Evolutionary conservation across 164 flowering plant species (phyloP).

Genomic region (Kingdonia uniflora): DNA sequence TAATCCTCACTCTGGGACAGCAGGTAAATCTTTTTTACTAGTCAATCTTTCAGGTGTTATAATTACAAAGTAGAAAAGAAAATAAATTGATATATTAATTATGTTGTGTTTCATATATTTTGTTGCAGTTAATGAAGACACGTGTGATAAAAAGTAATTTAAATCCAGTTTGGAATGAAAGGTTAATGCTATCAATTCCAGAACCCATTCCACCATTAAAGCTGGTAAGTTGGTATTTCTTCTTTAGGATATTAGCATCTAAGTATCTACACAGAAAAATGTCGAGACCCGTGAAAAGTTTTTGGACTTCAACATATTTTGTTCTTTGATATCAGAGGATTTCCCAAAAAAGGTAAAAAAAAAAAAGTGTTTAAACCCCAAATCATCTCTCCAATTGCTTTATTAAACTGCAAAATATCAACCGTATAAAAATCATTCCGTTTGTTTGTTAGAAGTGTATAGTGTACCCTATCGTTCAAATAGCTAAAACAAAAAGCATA

Average conservation of each 20-base stretch:
- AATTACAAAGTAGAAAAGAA: not conserved
- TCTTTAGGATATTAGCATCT: not conserved
- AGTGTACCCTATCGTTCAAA: no score
- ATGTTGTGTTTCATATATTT: not conserved
- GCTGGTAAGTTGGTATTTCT: slow-evolving; percentile 47
- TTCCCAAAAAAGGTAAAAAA: no score
- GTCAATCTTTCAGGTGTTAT: not conserved
- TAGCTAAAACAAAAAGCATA: no score
- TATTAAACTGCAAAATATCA: no score
- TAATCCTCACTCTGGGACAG: slow-evolving; percentile 68
- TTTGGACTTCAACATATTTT: no score
- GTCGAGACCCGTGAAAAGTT: no score
- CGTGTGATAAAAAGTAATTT: slow-evolving; percentile 79
- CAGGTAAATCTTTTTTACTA: slow-evolving; percentile 45
- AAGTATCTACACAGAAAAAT: no score
- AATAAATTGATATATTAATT: not conserved
- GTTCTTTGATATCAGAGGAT: no score
- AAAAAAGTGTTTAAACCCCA: no score
- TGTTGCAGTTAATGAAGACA: slow-evolving; percentile 79
- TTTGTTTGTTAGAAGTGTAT: no score
- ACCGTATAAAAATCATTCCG: no score
- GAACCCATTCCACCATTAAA: slow-evolving; percentile 79
- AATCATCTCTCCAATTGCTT: no score
- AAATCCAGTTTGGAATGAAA: slow-evolving; percentile 96
- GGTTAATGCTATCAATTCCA: slow-evolving; percentile 86